Base-by-base conservation (phyloP, 2,329 filamentous ascomycete genomes). In the Byssothecium circinans region DNA sequence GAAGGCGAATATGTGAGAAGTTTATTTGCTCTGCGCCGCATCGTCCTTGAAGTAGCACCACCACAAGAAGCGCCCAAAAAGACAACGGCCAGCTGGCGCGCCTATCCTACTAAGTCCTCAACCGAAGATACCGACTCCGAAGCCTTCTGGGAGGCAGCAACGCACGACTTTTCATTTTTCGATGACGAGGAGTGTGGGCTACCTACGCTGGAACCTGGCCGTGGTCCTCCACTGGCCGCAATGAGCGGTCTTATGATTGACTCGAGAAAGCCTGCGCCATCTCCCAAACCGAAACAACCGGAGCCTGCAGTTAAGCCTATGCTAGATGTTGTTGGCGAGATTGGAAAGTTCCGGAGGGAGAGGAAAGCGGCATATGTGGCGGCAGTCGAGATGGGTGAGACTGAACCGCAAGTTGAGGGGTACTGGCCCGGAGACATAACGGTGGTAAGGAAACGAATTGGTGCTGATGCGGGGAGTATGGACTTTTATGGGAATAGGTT, bases 101-200 rank as follows among this genome's bases (percentile, higher is more conserved):
- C 60, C n/a, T 73, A 72, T 36, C 68, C 69, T 8, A 76, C 73
- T 6, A 79, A 76, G 51, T 83, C 81, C 6, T 78, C 78, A 23
- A 84, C 81, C 0, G 80, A 82, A 38, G 82, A 85, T 53, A 68
- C 72, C 8, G 82, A 85, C 56, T 79, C 77, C 4, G 82, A 84
- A 59, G 75, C 76, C 3, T 73, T 85, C 10, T 84, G 81, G 82
- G 73, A 76, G 41, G 81, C 81, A 8, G 80, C 81, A 3, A 72
- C 76, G 46, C 73, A 79, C 42, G 82, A 85, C 58, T 85, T 85
- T 52, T 81, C 79, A 22, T 83, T 83, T 65, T 85, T 85, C 48
- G 76, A 73, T 1, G 79, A 81, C 32, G 79, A 79, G 38, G 81
- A 83, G 56, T 81, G 79, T 49, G 72, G 77, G 10, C 70, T 80